These are phyloP conservation scores for Xylariaceae sp. DNA, from an alignment of 2,329 filamentous ascomycete genomes.

Conservation along the genomic window DNA sequence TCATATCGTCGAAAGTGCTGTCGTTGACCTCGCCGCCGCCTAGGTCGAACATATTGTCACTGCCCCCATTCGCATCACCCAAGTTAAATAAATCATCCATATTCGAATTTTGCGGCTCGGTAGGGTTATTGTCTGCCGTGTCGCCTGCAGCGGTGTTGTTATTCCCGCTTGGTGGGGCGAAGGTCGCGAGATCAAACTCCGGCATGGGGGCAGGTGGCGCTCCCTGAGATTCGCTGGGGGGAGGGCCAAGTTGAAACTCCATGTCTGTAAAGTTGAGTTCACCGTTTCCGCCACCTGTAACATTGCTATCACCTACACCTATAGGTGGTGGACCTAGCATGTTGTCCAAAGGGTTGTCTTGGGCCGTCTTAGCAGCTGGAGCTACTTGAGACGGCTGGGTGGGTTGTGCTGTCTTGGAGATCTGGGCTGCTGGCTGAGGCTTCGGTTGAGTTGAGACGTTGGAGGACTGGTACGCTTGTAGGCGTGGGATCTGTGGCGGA, in stretches of 20 bases:
- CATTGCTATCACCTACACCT: constrained; percentile 20
- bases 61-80: constrained; percentile 40
- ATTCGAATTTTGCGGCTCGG: constrained; percentile 29
- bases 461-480: constrained; percentile 29
- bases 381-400: constrained; percentile 25
- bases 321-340: constrained; percentile 26
- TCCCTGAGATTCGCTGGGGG: constrained; percentile 40
- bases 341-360: constrained; percentile 31
- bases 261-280: constrained; percentile 62
- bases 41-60: constrained; percentile 48
- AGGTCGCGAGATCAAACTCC: constrained; percentile 54
- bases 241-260: constrained; percentile 59
- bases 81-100: constrained; percentile 57
- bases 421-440: constrained; percentile 20
- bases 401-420: constrained; percentile 14
- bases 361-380: constrained; percentile 29
- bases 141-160: constrained; percentile 18
- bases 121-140: constrained; percentile 8
- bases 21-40: constrained; percentile 45
- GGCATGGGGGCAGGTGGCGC: constrained; percentile 44
- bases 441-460: constrained; percentile 31
- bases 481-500: constrained; percentile 36
- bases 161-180: constrained; percentile 41
- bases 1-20: constrained; percentile 55
- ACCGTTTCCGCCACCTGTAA: constrained; percentile 35